Evolutionary conservation across 192 early-diverging fungal species (phyloP).

Genomic region (Coemansia sp.): DNA sequence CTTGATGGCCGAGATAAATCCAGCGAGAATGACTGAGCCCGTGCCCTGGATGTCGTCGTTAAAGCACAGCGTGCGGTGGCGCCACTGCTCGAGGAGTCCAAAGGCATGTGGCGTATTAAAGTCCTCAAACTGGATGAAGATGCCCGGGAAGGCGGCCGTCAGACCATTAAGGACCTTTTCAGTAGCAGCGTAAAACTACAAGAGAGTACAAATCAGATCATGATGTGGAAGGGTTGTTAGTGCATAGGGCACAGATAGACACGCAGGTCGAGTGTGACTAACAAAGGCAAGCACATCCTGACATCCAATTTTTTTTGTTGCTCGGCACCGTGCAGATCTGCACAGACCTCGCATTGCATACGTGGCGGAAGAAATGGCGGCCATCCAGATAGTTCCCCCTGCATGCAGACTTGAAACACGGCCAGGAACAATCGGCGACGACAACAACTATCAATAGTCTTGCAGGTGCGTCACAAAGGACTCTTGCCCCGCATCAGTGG

Average conservation of each 20-base stretch:
- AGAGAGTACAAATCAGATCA: background rate
- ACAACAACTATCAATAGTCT: background rate
- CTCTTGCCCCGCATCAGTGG: background rate
- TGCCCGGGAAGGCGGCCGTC: constrained; percentile 68
- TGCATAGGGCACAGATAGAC: constrained; percentile 5
- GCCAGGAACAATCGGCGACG: constrained; percentile 1
- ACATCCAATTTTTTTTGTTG: background rate
- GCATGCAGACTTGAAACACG: constrained; percentile 19
- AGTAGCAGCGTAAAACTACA: constrained; percentile 78
- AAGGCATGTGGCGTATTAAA: constrained; percentile 94
- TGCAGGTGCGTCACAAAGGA: constrained; percentile 3
- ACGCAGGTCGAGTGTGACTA: constrained; percentile 9
- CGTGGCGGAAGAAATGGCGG: constrained; percentile 4
- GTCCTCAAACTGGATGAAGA: constrained; percentile 98
- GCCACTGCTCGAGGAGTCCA: constrained; percentile 80
- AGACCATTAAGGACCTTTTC: constrained; percentile 81
- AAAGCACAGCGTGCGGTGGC: constrained; percentile 79
- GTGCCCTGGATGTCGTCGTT: constrained; percentile 78
- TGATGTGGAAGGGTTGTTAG: background rate
- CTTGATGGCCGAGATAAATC: constrained; percentile 88
- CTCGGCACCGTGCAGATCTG: constrained; percentile 4
- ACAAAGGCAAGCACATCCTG: background rate
- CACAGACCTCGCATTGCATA: constrained; percentile 3
- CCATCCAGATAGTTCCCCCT: constrained; percentile 7
- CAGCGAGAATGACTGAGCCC: constrained; percentile 93